Evolutionary conservation across 805 yeast species (phyloP).

Genomic region (Kazachstania psychrophila): DNA sequence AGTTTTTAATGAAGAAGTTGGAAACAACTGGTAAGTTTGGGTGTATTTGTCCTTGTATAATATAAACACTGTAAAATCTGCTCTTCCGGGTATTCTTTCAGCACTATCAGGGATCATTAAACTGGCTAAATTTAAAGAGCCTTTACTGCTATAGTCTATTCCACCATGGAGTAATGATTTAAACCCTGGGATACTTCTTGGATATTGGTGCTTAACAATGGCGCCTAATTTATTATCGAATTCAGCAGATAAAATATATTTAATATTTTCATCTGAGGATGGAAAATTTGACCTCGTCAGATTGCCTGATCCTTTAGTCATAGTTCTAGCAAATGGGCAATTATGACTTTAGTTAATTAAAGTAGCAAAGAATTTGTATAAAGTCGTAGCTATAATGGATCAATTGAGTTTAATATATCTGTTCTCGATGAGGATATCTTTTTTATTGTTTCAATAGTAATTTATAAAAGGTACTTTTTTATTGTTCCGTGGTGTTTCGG

Average conservation of each 20-base stretch:
- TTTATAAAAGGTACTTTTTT: too few species aligned
- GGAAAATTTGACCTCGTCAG: too few species aligned
- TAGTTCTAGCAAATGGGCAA: too few species aligned
- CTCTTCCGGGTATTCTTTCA: constrained; percentile 40
- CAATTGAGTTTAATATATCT: too few species aligned
- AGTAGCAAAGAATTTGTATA: too few species aligned
- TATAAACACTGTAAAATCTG: constrained; percentile 50
- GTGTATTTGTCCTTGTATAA: constrained; percentile 34
- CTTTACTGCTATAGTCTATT: not conserved
- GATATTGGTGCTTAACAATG: constrained; percentile 50
- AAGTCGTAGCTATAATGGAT: too few species aligned
- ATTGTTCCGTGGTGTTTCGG: too few species aligned
- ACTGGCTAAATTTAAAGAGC: constrained; percentile 34
- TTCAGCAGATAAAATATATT: constrained; percentile 60
- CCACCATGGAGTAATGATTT: constrained; percentile 10
- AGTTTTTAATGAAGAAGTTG: constrained; percentile 6
- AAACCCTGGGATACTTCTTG: constrained; percentile 35
- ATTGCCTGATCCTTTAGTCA: too few species aligned
- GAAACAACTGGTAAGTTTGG: constrained; percentile 19
- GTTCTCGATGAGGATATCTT: too few species aligned
- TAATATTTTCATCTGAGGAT: constrained; percentile 36
- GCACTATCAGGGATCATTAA: constrained; percentile 55
- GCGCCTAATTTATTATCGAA: constrained; percentile 76
- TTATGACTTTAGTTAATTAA: too few species aligned
- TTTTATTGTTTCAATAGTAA: too few species aligned